phyloP scores from a whole-genome alignment of 2,329 filamentous ascomycete genomes.

The Arachnomyces sp. region DNA sequence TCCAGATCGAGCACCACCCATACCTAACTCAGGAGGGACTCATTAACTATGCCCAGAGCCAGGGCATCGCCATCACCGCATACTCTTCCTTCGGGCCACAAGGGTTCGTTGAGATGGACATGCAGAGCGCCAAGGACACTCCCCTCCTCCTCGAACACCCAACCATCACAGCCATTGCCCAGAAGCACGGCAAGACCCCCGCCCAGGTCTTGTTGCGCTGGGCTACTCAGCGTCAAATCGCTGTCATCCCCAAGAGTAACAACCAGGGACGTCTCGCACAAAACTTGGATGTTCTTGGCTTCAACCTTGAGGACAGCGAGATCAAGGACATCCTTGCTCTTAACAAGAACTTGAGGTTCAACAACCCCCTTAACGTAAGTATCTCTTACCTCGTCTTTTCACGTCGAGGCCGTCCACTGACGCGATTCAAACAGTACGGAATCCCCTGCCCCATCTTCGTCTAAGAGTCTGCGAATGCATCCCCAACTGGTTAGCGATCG shows the following conservation, averaged over 20 bases:
- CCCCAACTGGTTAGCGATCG: background rate
- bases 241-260: slow-evolving; percentile 74
- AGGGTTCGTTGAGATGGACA: slow-evolving; percentile 68
- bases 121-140: slow-evolving; percentile 57
- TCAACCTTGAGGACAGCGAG: slow-evolving; percentile 58
- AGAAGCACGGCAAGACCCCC: slow-evolving; percentile 62
- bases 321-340: slow-evolving; percentile 58
- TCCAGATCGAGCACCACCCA: slow-evolving; percentile 87
- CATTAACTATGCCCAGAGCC: slow-evolving; percentile 57
- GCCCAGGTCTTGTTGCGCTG: slow-evolving; percentile 79
- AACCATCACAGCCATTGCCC: slow-evolving; percentile 55
- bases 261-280: slow-evolving; percentile 48
- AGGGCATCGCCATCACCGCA: slow-evolving; percentile 67
- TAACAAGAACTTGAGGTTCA: slow-evolving; percentile 63
- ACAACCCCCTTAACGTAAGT: slow-evolving; percentile 64
- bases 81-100: slow-evolving; percentile 79
- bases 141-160: slow-evolving; percentile 64
- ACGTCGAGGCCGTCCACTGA: slow-evolving; percentile 11
- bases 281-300: slow-evolving; percentile 60
- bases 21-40: slow-evolving; percentile 71
- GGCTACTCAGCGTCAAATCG: slow-evolving; percentile 73
- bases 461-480: slow-evolving; percentile 23
- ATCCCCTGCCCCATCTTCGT: slow-evolving; percentile 46
- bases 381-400: background rate
- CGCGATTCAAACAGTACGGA: slow-evolving; percentile 36